Conservation (phyloP, 106 monocot genomes). For the Cymbidium sinense region DNA sequence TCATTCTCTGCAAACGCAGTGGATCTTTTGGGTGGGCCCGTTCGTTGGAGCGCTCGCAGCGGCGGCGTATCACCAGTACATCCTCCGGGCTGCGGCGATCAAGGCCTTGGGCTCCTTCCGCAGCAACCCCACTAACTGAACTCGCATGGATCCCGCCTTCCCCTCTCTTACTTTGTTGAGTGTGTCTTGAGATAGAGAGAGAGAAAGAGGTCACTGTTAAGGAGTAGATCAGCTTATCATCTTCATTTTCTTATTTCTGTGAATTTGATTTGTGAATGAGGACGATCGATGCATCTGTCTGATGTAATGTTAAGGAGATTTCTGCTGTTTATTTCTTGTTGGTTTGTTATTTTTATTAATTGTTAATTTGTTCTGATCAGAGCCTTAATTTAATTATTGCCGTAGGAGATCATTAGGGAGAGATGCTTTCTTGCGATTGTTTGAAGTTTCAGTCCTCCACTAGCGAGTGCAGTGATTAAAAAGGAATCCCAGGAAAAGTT, state of each 20-base stretch:
- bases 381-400: background rate
- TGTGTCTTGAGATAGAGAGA: background rate
- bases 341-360: background rate
- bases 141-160: too few species aligned
- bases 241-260: constrained; percentile 1
- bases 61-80: constrained; percentile 20
- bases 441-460: background rate
- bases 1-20: background rate
- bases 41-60: constrained; percentile 17
- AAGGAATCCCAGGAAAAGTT: background rate
- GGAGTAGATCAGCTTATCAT: background rate
- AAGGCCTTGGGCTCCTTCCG: constrained; percentile 19
- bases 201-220: too few species aligned
- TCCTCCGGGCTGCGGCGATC: constrained; percentile 13
- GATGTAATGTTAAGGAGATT: background rate
- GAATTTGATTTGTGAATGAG: constrained; percentile 5
- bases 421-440: background rate
- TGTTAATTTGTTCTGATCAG: background rate
- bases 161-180: background rate
- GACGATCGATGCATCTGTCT: background rate
- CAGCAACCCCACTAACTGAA: constrained; percentile 17
- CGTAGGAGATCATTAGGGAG: background rate
- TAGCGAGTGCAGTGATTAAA: background rate
- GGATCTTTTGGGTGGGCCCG: constrained; percentile 14
- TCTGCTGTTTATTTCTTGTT: background rate